A percentile compares a stretch with the other conserved stretches of the same genome.
phyloP scores from a whole-genome alignment of 176 grass and related monocot species.

The Eragrostis curvula region DNA sequence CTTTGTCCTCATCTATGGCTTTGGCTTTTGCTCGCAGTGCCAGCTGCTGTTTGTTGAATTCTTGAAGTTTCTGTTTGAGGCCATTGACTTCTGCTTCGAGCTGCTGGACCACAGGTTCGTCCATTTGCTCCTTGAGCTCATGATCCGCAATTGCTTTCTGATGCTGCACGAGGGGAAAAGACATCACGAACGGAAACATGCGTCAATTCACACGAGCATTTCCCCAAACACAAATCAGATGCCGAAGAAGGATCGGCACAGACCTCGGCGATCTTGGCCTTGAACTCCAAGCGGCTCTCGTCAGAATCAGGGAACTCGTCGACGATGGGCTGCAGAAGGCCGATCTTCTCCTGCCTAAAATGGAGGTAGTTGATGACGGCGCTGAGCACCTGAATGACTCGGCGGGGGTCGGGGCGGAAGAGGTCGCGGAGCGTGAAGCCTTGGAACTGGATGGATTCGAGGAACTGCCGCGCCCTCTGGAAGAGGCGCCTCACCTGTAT shows the following conservation, averaged over 20 bases:
- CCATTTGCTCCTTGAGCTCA: constrained; percentile 57
- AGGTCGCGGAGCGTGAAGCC: constrained; percentile 62
- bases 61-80: constrained; percentile 59
- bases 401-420: constrained; percentile 51
- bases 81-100: constrained; percentile 54
- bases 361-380: constrained; percentile 75
- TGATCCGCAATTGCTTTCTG: constrained; percentile 59
- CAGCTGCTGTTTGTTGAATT: constrained; percentile 77
- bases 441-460: constrained; percentile 58
- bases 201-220: constrained; percentile 1
- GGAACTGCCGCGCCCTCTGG: constrained; percentile 45
- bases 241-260: background rate
- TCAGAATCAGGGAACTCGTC: constrained; percentile 34
- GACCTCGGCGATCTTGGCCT: constrained; percentile 59
- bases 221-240: background rate
- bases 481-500: constrained; percentile 34
- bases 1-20: constrained; percentile 43
- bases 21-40: constrained; percentile 39
- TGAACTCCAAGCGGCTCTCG: constrained; percentile 30
- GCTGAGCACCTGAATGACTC: constrained; percentile 60
- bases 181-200: background rate
- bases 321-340: constrained; percentile 46
- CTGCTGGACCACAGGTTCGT: constrained; percentile 55
- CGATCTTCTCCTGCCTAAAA: constrained; percentile 68
- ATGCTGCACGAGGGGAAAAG: constrained; percentile 36